A percentile compares a stretch with the other conserved stretches of the same genome.
Evolutionary conservation across 176 grass and related monocot genomes (phyloP).

Genomic region (Oryza glumipatula): DNA sequence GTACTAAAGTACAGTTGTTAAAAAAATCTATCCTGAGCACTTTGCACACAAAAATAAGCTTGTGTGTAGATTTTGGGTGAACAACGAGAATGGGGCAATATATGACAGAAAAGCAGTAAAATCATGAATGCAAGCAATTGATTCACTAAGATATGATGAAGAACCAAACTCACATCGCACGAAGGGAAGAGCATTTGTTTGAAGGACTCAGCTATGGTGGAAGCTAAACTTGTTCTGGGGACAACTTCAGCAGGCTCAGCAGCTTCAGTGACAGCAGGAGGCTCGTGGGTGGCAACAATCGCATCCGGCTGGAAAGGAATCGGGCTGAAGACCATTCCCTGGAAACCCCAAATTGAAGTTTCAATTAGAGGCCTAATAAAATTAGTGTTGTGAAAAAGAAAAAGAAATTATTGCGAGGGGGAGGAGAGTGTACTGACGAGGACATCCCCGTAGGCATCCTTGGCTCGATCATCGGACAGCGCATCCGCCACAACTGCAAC

Average conservation of each 20-base stretch:
- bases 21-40: neutral
- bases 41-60: neutral
- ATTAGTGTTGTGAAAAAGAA: neutral
- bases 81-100: neutral
- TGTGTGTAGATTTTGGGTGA: neutral
- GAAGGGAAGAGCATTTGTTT: constrained; percentile 65
- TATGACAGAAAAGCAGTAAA: constrained; percentile 2
- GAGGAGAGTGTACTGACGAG: constrained; percentile 52
- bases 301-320: constrained; percentile 74
- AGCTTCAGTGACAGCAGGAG: constrained; percentile 39
- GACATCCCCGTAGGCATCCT: constrained; percentile 78
- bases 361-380: neutral
- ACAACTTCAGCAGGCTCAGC: constrained; percentile 32
- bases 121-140: neutral
- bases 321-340: constrained; percentile 87
- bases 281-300: constrained; percentile 34
- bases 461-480: constrained; percentile 68
- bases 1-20: neutral
- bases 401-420: neutral
- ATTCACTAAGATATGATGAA: neutral
- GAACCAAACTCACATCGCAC: constrained; percentile 52
- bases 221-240: constrained; percentile 25
- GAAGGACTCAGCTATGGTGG: constrained; percentile 53
- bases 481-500: constrained; percentile 61
- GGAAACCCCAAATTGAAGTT: neutral